These are phyloP conservation scores for Populus hybrid DNA, from an alignment of 441 rosid species.

Conservation along the genomic window DNA sequence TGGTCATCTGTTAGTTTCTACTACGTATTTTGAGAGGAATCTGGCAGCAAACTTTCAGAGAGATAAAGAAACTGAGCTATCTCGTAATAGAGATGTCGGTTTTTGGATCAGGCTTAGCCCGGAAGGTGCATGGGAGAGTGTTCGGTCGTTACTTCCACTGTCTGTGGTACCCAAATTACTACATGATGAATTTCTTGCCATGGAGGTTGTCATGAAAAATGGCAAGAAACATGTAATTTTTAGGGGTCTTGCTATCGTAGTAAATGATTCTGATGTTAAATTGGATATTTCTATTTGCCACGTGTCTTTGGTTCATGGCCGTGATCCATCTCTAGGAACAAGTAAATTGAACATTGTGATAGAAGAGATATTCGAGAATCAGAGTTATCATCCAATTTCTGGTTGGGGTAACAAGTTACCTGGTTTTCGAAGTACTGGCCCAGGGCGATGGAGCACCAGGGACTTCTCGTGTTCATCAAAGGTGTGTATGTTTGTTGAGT, in stretches of 20 bases:
- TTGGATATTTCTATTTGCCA: slow-evolving; percentile 64
- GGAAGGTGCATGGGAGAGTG: slow-evolving; percentile 75
- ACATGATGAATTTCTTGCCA: slow-evolving; percentile 65
- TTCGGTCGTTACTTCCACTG: slow-evolving; percentile 84
- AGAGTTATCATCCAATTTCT: slow-evolving; percentile 40
- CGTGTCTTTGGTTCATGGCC: slow-evolving; percentile 30
- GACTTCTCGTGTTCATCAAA: slow-evolving; percentile 59
- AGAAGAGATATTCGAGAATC: slow-evolving; percentile 71
- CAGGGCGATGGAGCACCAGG: slow-evolving; percentile 56
- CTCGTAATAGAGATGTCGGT: slow-evolving; percentile 66
- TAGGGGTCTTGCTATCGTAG: slow-evolving; percentile 82
- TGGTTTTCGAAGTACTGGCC: slow-evolving; percentile 39
- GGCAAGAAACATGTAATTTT: slow-evolving; percentile 95
- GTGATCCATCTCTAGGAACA: slow-evolving; percentile 37
- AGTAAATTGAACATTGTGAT: slow-evolving; percentile 37
- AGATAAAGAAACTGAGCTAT: slow-evolving; percentile 45
- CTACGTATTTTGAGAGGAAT: slow-evolving; percentile 81
- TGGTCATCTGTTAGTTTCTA: slow-evolving; percentile 72
- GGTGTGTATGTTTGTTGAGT: slow-evolving; percentile 29
- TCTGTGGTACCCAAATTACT: slow-evolving; percentile 75
- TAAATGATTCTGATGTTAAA: slow-evolving; percentile 85
- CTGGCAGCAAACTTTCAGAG: slow-evolving; percentile 47
- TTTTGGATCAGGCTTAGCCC: slow-evolving; percentile 78
- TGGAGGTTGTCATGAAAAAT: slow-evolving; percentile 87
- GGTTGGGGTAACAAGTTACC: slow-evolving; percentile 51